Conservation (phyloP, 345 rosid genomes). For the Pugionium dolabratum region DNA sequence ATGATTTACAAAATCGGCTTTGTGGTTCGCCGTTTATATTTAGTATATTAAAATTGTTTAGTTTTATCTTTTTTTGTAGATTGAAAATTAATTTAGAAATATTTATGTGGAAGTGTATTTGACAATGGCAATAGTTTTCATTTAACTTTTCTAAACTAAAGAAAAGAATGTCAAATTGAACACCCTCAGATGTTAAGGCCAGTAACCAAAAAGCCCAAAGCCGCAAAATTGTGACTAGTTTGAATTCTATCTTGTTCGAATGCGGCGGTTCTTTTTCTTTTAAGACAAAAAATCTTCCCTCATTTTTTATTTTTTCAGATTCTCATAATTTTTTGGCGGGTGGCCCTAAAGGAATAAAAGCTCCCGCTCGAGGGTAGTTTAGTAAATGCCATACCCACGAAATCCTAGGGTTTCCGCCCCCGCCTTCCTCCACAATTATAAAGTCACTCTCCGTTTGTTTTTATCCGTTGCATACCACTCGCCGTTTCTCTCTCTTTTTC, state of each 20-base stretch:
- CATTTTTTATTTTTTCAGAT: background rate
- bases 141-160: background rate
- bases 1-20: too few species aligned
- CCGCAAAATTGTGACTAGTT: background rate
- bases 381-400: slow-evolving; percentile 16
- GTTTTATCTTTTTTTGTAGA: too few species aligned
- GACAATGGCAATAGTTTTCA: too few species aligned
- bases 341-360: slow-evolving; percentile 28
- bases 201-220: background rate
- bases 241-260: background rate
- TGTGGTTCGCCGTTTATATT: too few species aligned
- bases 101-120: too few species aligned
- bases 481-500: slow-evolving; percentile 24
- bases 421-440: slow-evolving; percentile 40
- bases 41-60: too few species aligned
- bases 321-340: slow-evolving; percentile 39
- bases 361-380: slow-evolving; percentile 21
- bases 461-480: slow-evolving; percentile 14
- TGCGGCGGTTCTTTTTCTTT: background rate
- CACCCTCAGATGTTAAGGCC: background rate
- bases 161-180: too few species aligned
- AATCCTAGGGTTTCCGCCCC: slow-evolving; percentile 52
- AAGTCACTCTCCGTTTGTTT: slow-evolving; percentile 27
- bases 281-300: background rate
- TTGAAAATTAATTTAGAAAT: too few species aligned